Base-by-base conservation (phyloP, 257 asterid genomes). In the Sherardia arvensis region DNA sequence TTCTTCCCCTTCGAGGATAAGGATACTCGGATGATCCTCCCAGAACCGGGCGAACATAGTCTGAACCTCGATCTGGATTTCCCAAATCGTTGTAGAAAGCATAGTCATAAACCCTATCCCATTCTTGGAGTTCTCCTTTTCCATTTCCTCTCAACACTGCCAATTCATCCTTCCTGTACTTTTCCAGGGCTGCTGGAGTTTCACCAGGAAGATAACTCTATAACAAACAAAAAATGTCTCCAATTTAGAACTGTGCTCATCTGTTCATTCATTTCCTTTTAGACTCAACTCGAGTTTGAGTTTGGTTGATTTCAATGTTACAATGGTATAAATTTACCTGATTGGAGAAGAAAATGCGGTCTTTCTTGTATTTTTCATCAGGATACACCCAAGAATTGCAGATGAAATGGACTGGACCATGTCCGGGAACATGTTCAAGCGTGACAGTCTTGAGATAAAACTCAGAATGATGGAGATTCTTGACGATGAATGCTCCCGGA, bases 1-100 rank as follows among this genome's bases (percentile, higher is more conserved):
- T 87, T 67, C 85, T 81, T 17, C 90, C 93, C 68, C 95, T 75
- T 1, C 93, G 90, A 53, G 95, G 95, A 65, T 71, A 73, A 48
- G 36, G 33, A 48, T 47, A 77, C 62, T 70, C 60, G 0, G 67
- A 34, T 4, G 75, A 57, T 34, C 82, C 82, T 49, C 82, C 82
- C 2, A 73, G 71, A 8, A 77, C 56, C 1, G 76, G 76, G 26
- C 82, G 78, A 5, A 66, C 73, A 27, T 47, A 33, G 12, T 66
- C 34, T 3, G 55, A 0, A 40, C 61, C 78, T 21, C 28, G 55
- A 60, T 73, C 78, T 11, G 82, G 82, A 26, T 66, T 66, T 26
- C 74, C 82, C 63, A 77, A 61, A 36, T 73, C 82, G 26, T 77
- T 77, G 71, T 77, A 77, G 14, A 54, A 43, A 38, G 75, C 82